Conservation (phyloP, 257 asterid species). For the Salvia splendens region DNA sequence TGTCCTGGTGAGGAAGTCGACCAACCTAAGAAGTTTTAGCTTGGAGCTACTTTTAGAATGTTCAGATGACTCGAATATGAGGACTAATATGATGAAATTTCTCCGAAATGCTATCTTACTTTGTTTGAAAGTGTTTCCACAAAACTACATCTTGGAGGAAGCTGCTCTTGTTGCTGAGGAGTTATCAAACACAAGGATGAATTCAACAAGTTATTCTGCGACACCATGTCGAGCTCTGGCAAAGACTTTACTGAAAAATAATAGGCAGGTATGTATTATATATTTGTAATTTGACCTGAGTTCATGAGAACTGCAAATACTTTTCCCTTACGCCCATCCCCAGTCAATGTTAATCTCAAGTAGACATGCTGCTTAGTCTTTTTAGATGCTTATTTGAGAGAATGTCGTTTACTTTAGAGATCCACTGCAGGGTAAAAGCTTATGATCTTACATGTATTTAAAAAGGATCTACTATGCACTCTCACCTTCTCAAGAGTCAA, state of each 20-base stretch:
- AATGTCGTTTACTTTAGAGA: background rate
- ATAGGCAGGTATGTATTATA: conserved; percentile 71
- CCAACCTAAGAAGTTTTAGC: conserved; percentile 37
- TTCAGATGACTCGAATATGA: conserved; percentile 62
- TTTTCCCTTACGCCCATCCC: background rate
- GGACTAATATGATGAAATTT: conserved; percentile 72
- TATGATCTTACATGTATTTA: background rate
- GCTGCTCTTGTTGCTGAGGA: conserved; percentile 95
- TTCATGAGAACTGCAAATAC: conserved; percentile 11
- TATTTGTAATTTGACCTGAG: conserved; percentile 7
- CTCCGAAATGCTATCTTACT: conserved; percentile 80
- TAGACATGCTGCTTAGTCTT: background rate
- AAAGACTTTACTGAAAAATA: conserved; percentile 71
- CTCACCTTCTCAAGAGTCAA: background rate
- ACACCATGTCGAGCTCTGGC: conserved; percentile 95
- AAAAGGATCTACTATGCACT: background rate
- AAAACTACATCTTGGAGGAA: conserved; percentile 80
- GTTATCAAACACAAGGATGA: conserved; percentile 71
- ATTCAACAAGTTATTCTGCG: conserved; percentile 46
- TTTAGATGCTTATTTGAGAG: conserved; percentile 13
- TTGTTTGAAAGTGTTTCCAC: conserved; percentile 75
- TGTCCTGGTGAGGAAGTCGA: conserved; percentile 41
- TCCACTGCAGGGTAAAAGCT: background rate
- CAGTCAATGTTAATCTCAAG: background rate
- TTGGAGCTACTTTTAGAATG: conserved; percentile 60